These are phyloP conservation scores for Phoma sp. DNA, from an alignment of 2,329 filamentous ascomycete genomes.

Conservation along the genomic window DNA sequence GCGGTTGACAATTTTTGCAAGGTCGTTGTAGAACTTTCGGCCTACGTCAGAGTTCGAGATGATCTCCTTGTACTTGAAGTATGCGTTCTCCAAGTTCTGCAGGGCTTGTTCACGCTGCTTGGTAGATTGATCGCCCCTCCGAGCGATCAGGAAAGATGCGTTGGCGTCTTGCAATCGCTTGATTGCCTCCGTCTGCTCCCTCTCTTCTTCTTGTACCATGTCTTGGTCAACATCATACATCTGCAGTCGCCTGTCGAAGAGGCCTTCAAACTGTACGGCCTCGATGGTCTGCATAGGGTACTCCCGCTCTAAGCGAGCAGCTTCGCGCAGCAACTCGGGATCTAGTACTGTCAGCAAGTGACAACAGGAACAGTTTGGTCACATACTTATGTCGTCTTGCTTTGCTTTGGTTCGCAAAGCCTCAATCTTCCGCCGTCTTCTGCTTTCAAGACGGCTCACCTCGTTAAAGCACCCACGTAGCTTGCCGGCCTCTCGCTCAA, in stretches of 20 bases:
- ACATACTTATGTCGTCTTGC: slow-evolving; percentile 81
- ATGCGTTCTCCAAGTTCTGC: slow-evolving; percentile 88
- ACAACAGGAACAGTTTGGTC: slow-evolving; percentile 4
- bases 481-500: slow-evolving; percentile 80
- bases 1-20: slow-evolving; percentile 83
- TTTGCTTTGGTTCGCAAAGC: slow-evolving; percentile 79
- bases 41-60: slow-evolving; percentile 90
- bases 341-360: slow-evolving; percentile 55
- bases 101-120: slow-evolving; percentile 84
- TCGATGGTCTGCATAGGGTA: slow-evolving; percentile 86
- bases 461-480: slow-evolving; percentile 86
- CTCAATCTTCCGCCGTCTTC: slow-evolving; percentile 81
- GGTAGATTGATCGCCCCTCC: slow-evolving; percentile 69
- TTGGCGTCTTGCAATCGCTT: slow-evolving; percentile 77
- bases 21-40: slow-evolving; percentile 95
- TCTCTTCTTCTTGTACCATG: slow-evolving; percentile 72
- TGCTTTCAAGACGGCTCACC: slow-evolving; percentile 80
- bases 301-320: slow-evolving; percentile 82
- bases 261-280: slow-evolving; percentile 87
- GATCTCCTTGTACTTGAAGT: slow-evolving; percentile 96
- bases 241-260: slow-evolving; percentile 84
- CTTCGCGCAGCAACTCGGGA: slow-evolving; percentile 80
- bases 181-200: slow-evolving; percentile 77
- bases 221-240: slow-evolving; percentile 82
- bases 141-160: slow-evolving; percentile 76